phyloP scores from a whole-genome alignment of 208 protist species.

The Wallacemonas rigidus region DNA sequence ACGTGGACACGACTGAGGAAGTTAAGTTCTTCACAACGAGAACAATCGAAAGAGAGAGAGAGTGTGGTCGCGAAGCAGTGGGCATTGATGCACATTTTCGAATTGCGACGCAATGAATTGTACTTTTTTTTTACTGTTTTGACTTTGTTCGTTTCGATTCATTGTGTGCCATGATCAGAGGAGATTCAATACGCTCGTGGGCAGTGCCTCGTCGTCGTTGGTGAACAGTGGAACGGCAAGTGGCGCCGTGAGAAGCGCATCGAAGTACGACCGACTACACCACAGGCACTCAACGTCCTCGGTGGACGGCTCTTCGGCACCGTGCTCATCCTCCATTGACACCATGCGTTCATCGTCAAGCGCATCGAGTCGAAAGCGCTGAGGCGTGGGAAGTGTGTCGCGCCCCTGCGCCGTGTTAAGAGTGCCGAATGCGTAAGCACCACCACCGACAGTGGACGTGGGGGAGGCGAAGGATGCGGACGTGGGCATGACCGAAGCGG shows the following conservation, averaged over 20 bases:
- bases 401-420: not conserved
- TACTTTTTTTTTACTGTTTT: too few relatives aligned
- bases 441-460: not conserved
- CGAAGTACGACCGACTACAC: slow-evolving; percentile 24
- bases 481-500: not conserved
- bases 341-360: not conserved
- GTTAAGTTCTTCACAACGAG: too few relatives aligned
- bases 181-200: slow-evolving; percentile 18
- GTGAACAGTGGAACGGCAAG: slow-evolving; percentile 17
- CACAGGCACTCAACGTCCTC: slow-evolving; percentile 27
- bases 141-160: too few relatives aligned
- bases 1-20: too few relatives aligned
- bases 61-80: too few relatives aligned
- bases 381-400: not conserved
- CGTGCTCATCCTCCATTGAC: not conserved
- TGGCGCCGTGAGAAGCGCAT: slow-evolving; percentile 22
- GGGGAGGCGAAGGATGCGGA: not conserved
- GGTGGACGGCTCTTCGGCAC: not conserved
- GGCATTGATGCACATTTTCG: too few relatives aligned
- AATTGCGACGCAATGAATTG: too few relatives aligned
- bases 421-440: not conserved
- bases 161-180: not conserved
- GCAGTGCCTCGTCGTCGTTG: not conserved
- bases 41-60: too few relatives aligned
- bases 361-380: not conserved